Evolutionary conservation across 441 rosid species (phyloP), one percentile per base, ranked within the genome.

Genomic region (Euphorbia schlechtendalii): DNA sequence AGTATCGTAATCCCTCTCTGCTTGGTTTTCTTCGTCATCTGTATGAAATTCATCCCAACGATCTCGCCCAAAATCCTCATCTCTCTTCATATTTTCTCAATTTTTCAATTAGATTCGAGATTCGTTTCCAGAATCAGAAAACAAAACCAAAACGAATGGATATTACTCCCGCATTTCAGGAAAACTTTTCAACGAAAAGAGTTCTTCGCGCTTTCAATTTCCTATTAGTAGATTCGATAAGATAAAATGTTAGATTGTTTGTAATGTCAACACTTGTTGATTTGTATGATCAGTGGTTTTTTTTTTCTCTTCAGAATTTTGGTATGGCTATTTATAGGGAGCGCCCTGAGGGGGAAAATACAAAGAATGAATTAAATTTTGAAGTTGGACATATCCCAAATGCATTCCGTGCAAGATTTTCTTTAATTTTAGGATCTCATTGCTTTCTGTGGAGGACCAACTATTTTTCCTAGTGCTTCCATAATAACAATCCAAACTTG

Each of bases 1-100:
- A 15, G 78, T 48, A 15, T 75, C 69, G 52, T 80, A 78, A 51
- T 63, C 67, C 43, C 79, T 75, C 25, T 84, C 85, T 5, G 89
- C 96, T 67, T 73, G 85, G 56, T 85, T 85, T 77, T 86, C 93
- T 72, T 88, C 96, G 17, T 90, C 96, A 53, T 86, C 96, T 1
- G 89, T 85, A 13, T 74, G 79, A 71, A 85, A 80, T 3, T 80
- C 87, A 62, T 83, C 89, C 53, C 79, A 85, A 13, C 84, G 84
- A 64, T 81, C 84, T n/a, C 68, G 85, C 45, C 83, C 76, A 27
- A 83, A 67, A 68, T 87, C 92, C 65, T 90, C 97, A 40, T 86
- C 88, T 30, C 72, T 64, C 82, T 80, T 86, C 86, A 78, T 89
- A 55, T 55, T 59, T 18, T 20, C 49, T 60, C 15, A 8, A 5